Evolutionary conservation across 2,329 filamentous ascomycete genomes (phyloP), one percentile per base, ranked within the genome.

Genomic region (Sarocladium strictum): DNA sequence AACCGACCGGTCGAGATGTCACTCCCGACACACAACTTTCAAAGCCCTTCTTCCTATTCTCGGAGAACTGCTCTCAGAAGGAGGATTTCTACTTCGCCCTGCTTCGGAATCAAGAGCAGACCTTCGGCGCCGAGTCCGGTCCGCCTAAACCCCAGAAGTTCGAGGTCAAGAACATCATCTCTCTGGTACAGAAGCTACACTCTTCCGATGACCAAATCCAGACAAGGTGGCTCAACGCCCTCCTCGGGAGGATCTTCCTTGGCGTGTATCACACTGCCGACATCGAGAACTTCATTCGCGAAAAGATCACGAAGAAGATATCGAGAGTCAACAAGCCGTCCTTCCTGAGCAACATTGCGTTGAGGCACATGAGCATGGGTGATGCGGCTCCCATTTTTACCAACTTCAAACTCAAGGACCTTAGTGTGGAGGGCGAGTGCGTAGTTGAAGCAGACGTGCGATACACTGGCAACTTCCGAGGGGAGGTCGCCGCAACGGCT

Each of bases 31-130:
- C 69, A 35, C 76, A 75, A 32, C 65, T 80, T 2, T 85, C 89
- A 6, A 92, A 89, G 61, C 91, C 94, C 0, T 97, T 97, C 72
- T 97, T 86, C 65, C 76, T 99, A 3, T 99, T 97, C 69, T 95
- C 90, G 0, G 91, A 97, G 61, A 96, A 95, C 64, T 90, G 90
- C 67, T 96, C 92, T 0, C 90, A 94, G 47, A 99, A 99, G 69
- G 94, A 99, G 69, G 94, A 99, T 67, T 97, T 99, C 71, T 99
- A 99, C 69, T 93, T 96, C 70, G 89, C 93, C 12, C 76, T 99
- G 61, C 76, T 99, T 37, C 85, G 86, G 62, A 95, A 92, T 59
- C 89, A 96, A 66, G 86, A 91, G 61, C 84, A 86, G 62, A 80
- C 81, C 15, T 77, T 83, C 55, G 77, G 78, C 37, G 72, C 75